These are phyloP conservation scores for Malassezia arunalokei DNA, from an alignment of 1,284 basidiomycete genomes.

Conservation along the genomic window DNA sequence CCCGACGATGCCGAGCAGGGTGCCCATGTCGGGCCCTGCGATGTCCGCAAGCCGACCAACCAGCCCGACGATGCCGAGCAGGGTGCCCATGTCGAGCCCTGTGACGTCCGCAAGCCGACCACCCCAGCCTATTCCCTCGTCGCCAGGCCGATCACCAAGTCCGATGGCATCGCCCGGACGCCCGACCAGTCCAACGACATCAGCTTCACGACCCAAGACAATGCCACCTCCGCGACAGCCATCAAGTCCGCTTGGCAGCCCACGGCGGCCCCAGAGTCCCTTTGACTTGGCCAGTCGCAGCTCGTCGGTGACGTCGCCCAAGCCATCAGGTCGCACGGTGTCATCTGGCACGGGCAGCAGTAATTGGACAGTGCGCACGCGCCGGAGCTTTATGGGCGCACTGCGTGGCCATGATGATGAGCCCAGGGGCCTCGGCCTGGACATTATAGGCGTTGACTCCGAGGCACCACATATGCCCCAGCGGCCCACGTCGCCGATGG, in stretches of 20 bases:
- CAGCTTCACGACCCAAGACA: no score
- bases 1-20: no score
- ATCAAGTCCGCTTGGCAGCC: neutral
- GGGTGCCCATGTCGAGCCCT: no score
- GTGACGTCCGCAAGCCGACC: no score
- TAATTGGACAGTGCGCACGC: neutral
- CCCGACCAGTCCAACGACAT: no score
- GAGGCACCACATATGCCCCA: neutral
- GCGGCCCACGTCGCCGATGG: slow-evolving; percentile 11
- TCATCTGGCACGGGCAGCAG: neutral
- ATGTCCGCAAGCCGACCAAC: no score
- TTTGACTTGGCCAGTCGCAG: neutral
- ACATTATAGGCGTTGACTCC: neutral
- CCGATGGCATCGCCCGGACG: no score
- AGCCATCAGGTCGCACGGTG: neutral
- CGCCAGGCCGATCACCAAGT: no score
- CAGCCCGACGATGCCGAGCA: no score
- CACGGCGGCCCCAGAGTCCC: neutral
- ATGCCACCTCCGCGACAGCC: no score
- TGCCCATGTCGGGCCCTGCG: no score
- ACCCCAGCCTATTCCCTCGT: no score
- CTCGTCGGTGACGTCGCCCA: neutral
- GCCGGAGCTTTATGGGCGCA: slow-evolving; percentile 1
- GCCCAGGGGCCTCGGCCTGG: slow-evolving; percentile 1
- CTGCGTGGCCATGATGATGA: slow-evolving; percentile 1